Evolutionary conservation across 2,329 filamentous ascomycete genomes (phyloP), one percentile per base, ranked within the genome.

Genomic region (Talaromyces sp.): DNA sequence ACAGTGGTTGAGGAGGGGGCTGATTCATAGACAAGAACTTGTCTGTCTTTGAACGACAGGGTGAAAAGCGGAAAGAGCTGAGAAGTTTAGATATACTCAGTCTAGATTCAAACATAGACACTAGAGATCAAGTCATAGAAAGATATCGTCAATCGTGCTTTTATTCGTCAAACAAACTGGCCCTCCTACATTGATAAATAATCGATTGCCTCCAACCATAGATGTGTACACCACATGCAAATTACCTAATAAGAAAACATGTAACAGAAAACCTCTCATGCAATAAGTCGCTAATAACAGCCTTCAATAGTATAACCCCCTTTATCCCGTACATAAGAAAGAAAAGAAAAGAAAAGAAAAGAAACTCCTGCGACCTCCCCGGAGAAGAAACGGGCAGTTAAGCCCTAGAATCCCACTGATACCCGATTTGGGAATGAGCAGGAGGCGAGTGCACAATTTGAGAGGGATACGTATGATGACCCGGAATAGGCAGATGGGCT

Each of bases 391-490:
- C 1, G 7, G 27, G 4, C 2, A 59, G 5, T 61, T 22, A 65
- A 17, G 58, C 38, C 49, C 64, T 60, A 22, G 64, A 63, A 40
- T 66, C 64, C 64, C 64, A 66, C 19, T 63, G 64, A 36, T 58
- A 66, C 2, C 54, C 51, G n/a, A 66, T 63, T n/a, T 66, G 64
- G 15, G 59, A 40, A 45, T 63, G 61, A 17, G 25, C 31, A 19
- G 61, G 61, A 43, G 61, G 38, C 11, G 61, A 63, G 10, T 63
- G 61, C 3, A 63, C n/a, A 5, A 63, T 54, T 13, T 47, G 51
- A 25, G 61, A 63, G 11, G 61, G 61, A 45, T 63, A 63, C 3
- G 51, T 43, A 27, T 63, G 61, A 19, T 56, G 49, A 40, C 25
- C 29, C 15, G 64, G 59, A 4, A 62, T 25, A 36, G 64, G 64